Conservation (phyloP, 352 stramenopile species). For the Phytophthora sp. region DNA sequence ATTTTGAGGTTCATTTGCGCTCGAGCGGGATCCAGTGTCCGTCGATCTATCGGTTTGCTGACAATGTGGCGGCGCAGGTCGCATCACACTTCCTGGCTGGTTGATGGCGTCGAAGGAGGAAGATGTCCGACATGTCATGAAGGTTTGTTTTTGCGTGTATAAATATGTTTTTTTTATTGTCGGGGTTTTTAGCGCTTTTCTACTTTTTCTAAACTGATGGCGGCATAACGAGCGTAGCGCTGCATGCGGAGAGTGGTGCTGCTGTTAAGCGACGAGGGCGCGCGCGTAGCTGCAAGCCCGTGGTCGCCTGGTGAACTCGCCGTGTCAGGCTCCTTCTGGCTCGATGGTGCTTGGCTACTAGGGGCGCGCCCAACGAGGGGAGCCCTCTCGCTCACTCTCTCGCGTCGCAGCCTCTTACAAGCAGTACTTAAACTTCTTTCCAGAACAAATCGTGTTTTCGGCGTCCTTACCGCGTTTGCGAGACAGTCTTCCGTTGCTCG, state of each 20-base stretch:
- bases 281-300: slow-evolving; percentile 20
- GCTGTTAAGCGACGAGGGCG: slow-evolving; percentile 18
- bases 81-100: not conserved
- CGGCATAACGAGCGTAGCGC: slow-evolving; percentile 23
- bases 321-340: slow-evolving; percentile 11
- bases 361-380: slow-evolving; percentile 6
- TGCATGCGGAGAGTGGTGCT: slow-evolving; percentile 18
- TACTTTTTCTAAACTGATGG: slow-evolving; percentile 68
- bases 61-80: not conserved
- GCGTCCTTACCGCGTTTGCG: slow-evolving; percentile 57
- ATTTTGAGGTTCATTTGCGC: slow-evolving; percentile 8
- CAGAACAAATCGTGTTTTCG: slow-evolving; percentile 59
- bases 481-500: slow-evolving; percentile 33
- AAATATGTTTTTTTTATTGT: slow-evolving; percentile 74
- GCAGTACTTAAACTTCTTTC: slow-evolving; percentile 69
- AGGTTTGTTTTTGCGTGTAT: slow-evolving; percentile 37
- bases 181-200: slow-evolving; percentile 59
- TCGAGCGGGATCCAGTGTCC: slow-evolving; percentile 10
- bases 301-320: slow-evolving; percentile 18
- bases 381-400: slow-evolving; percentile 25
- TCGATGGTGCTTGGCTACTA: slow-evolving; percentile 26
- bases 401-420: slow-evolving; percentile 49
- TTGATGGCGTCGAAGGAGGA: not conserved
- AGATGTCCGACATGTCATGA: not conserved
- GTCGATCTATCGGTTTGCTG: slow-evolving; percentile 1